Conservation (phyloP, 2,329 filamentous ascomycete genomes). For the Fusarium tupiense region DNA sequence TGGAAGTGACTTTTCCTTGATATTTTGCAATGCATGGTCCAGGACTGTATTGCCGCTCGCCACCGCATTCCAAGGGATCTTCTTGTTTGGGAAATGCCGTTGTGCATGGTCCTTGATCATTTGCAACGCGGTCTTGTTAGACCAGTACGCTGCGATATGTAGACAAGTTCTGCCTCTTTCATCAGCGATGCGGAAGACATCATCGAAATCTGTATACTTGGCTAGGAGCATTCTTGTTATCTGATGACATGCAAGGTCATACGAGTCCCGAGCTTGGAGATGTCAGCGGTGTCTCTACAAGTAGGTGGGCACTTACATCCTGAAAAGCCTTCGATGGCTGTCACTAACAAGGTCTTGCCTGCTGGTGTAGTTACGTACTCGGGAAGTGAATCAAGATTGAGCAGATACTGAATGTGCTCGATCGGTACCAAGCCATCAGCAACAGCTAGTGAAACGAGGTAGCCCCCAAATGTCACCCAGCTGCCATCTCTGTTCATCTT, state of each 20-base stretch:
- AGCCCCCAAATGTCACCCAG: neutral
- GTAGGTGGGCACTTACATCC: neutral
- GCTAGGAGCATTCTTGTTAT: neutral
- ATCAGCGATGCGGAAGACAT: rapidly evolving
- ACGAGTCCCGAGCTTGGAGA: neutral
- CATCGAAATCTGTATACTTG: neutral
- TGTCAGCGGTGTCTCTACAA: rapidly evolving
- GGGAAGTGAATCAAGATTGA: neutral
- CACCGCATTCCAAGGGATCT: neutral
- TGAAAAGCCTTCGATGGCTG: neutral
- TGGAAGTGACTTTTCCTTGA: neutral
- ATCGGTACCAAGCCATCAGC: neutral
- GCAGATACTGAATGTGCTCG: neutral
- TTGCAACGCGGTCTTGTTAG: neutral
- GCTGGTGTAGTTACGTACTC: neutral
- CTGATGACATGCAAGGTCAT: neutral
- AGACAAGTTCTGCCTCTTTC: neutral
- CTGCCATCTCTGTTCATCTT: neutral
- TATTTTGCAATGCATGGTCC: neutral
- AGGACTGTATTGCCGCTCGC: neutral
- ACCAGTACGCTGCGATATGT: neutral
- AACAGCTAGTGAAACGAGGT: neutral
- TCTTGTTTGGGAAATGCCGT: neutral
- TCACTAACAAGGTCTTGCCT: neutral
- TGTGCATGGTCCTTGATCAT: neutral